These are phyloP conservation scores for Pestalotiopsis sp. DNA, from an alignment of 2,329 filamentous ascomycete species.

Conservation along the genomic window DNA sequence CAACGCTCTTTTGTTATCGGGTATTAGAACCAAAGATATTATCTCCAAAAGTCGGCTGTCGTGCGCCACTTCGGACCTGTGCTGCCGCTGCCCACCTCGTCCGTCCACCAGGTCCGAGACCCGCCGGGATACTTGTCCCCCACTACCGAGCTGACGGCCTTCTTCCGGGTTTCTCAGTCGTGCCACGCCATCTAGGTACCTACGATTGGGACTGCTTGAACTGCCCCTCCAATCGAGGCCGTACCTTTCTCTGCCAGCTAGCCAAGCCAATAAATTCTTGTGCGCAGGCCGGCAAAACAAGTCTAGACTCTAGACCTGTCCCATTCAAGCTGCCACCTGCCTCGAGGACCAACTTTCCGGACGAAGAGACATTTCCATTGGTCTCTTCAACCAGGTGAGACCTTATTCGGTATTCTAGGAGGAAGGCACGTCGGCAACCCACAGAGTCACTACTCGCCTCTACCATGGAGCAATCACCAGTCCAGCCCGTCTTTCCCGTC, in stretches of 20 bases:
- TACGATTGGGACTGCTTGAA: neutral
- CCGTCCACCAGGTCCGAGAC: neutral
- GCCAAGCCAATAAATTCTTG: no score
- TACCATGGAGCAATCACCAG: neutral
- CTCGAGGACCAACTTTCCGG: no score
- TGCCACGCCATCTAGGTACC: neutral
- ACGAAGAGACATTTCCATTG: no score
- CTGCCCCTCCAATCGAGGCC: neutral
- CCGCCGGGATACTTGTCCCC: neutral
- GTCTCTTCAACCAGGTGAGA: neutral
- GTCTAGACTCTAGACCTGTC: no score
- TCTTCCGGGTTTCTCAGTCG: neutral
- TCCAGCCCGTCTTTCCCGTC: conserved; percentile 1
- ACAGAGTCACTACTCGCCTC: neutral
- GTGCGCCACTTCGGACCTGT: neutral
- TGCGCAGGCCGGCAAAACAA: no score
- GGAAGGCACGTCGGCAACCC: neutral
- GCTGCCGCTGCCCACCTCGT: neutral
- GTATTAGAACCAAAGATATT: neutral
- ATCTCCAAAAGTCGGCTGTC: neutral
- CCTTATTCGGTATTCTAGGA: neutral
- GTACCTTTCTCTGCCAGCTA: neutral
- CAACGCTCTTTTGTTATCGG: neutral
- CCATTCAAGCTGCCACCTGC: no score
- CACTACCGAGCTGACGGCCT: neutral